Evolutionary conservation across 352 stramenopile genomes (phyloP).

Genomic region (Pseudoperonospora humuli): DNA sequence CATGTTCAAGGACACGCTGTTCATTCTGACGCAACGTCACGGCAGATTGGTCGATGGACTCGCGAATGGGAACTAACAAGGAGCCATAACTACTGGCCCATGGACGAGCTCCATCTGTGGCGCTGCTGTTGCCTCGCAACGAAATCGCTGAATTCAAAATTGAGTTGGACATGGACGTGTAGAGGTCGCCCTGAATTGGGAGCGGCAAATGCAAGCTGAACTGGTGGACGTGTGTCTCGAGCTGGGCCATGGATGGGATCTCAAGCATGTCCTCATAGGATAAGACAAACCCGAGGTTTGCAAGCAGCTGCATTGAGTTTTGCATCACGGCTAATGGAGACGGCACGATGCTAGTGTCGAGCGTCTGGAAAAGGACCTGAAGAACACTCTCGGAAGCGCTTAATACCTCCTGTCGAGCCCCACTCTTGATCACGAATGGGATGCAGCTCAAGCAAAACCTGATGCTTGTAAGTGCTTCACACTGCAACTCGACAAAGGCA

Average conservation of each 20-base stretch:
- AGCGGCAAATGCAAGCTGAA: conserved; percentile 67
- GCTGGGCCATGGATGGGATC: conserved; percentile 60
- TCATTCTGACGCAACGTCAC: conserved; percentile 65
- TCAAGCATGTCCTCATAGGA: conserved; percentile 61
- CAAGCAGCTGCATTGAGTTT: conserved; percentile 58
- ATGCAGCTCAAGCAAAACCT: conserved; percentile 52
- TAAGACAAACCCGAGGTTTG: conserved; percentile 52
- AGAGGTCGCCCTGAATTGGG: conserved; percentile 67
- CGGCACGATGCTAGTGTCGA: conserved; percentile 60
- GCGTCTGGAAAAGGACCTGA: conserved; percentile 43
- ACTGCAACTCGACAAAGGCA: conserved; percentile 50
- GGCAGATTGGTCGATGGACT: conserved; percentile 65
- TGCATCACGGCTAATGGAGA: conserved; percentile 56
- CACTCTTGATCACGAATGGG: conserved; percentile 48
- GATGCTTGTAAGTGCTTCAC: conserved; percentile 55
- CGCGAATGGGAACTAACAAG: conserved; percentile 56
- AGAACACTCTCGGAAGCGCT: conserved; percentile 43
- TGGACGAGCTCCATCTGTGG: conserved; percentile 16
- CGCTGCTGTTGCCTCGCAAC: conserved; percentile 27
- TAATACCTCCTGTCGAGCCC: conserved; percentile 43
- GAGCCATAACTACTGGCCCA: conserved; percentile 54
- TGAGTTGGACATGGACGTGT: conserved; percentile 73
- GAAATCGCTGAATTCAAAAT: conserved; percentile 74
- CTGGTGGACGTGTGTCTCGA: conserved; percentile 60
- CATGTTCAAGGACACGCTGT: conserved; percentile 51